These are phyloP conservation scores for Aspergillus baeticus DNA, from an alignment of 495 filamentous ascomycete species.

Conservation along the genomic window DNA sequence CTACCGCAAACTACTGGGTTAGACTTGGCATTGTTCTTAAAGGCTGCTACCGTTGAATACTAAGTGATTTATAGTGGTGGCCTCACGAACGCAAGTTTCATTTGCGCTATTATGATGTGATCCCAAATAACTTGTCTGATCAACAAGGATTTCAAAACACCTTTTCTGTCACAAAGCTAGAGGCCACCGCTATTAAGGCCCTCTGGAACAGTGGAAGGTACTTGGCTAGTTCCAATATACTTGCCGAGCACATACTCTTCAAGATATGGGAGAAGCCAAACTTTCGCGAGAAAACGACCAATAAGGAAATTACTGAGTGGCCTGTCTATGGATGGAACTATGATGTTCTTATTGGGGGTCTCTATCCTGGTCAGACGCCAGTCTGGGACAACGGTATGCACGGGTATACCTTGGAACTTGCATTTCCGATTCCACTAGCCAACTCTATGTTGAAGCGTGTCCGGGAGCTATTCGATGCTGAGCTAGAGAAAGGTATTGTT, in stretches of 20 bases:
- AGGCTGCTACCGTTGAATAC: neutral
- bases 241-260: constrained; percentile 17
- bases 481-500: constrained; percentile 1
- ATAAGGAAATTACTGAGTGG: constrained; percentile 8
- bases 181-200: constrained; percentile 10
- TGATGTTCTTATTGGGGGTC: constrained; percentile 13
- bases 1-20: constrained; percentile 17
- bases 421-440: constrained; percentile 9
- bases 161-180: constrained; percentile 10
- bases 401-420: constrained; percentile 14
- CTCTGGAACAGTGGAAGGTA: constrained; percentile 13
- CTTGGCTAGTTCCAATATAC: constrained; percentile 11
- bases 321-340: constrained; percentile 20
- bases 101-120: constrained; percentile 17
- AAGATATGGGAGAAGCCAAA: constrained; percentile 11
- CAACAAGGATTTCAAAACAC: constrained; percentile 18
- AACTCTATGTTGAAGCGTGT: constrained; percentile 8
- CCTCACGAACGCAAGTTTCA: constrained; percentile 17
- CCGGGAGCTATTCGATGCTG: constrained; percentile 12
- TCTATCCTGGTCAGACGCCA: constrained; percentile 15
- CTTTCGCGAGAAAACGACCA: constrained; percentile 17
- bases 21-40: too few species aligned
- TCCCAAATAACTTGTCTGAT: neutral
- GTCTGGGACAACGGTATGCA: constrained; percentile 15
- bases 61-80: constrained; percentile 6